Evolutionary conservation across 2,329 filamentous ascomycete genomes (phyloP).

Genomic region (Diaporthe sp.): DNA sequence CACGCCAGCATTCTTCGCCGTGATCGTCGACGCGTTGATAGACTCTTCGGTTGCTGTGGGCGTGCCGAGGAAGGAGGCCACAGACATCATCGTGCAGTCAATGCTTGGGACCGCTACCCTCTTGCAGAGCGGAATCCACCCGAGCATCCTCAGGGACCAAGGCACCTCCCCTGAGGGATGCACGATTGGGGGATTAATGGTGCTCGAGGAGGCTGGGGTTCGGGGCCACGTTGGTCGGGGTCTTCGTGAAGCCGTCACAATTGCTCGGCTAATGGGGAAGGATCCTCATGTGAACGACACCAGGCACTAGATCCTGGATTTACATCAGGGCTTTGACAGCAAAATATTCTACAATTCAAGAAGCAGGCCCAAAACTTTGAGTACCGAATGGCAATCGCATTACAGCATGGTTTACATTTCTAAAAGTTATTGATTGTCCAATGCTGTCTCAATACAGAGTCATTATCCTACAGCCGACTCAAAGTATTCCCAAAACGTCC

Average conservation of each 20-base stretch:
- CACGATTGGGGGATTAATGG: slow-evolving; percentile 70
- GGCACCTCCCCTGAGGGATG: slow-evolving; percentile 72
- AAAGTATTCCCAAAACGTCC: neutral
- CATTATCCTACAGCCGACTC: neutral
- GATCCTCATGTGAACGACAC: slow-evolving; percentile 58
- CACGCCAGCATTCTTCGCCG: slow-evolving; percentile 71
- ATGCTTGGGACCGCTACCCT: slow-evolving; percentile 70
- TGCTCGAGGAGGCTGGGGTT: slow-evolving; percentile 70
- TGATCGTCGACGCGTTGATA: slow-evolving; percentile 70
- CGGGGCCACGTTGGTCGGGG: slow-evolving; percentile 58
- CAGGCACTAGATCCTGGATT: neutral
- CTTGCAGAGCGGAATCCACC: slow-evolving; percentile 66
- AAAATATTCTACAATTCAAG: no score
- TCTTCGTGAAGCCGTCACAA: slow-evolving; percentile 61
- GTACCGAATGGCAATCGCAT: no score
- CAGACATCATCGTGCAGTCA: slow-evolving; percentile 71
- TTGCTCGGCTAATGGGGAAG: slow-evolving; percentile 58
- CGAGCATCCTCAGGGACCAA: slow-evolving; percentile 69
- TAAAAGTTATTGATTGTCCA: no score
- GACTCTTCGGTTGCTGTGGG: slow-evolving; percentile 73
- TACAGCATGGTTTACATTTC: no score
- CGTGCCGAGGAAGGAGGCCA: slow-evolving; percentile 67
- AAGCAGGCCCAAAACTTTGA: neutral
- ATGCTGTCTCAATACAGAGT: neutral
- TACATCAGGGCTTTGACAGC: neutral